Evolutionary conservation across 805 yeast genomes (phyloP), one percentile per base, ranked within the genome.

Genomic region (Candida pseudofarinosa): DNA sequence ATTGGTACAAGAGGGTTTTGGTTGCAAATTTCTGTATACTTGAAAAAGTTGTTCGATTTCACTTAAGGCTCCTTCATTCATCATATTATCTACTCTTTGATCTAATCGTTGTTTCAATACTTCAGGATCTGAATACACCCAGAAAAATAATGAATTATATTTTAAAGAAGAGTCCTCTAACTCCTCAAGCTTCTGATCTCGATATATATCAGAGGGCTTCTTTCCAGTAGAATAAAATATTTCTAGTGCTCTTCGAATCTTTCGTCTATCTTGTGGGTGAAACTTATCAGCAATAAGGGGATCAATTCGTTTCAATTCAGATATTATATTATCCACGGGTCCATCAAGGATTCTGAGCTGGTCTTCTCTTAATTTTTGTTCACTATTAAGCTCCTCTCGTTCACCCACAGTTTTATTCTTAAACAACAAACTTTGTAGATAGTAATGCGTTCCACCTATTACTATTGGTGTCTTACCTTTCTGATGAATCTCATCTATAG

Each of bases 361-460:
- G 14, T 58, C 63, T 3, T 20, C 37, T 1, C 64, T 59, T 38
- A 63, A 51, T 41, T 13, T 45, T 36, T 23, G 18, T 4, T 23
- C 48, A 10, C 43, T 50, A n/a, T 14, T 15, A 7, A 32, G 15
- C 7, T 32, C 34, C 10, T 53, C 55, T 13, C 46, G 44, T 2
- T 67, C 59, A 3, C 73, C 74, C 4, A 85, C 73, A 0, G 86
- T 81, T 44, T 79, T 80, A 54, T 88, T 87, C 33, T 76, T 71
- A 58, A 90, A 87, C 6, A 88, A 58, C 5, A 91, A 59, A 6
- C 86, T 80, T 61, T 87, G 97, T 31, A 88, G 67, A 58, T 93
- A 93, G 60, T 93, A 93, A 57, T 90, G 97, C 0, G 99, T 93
- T 0, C 99, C 99, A 4, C 99, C 99, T 1, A 93, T 93, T 0